Conservation (phyloP, 768 basidiomycete species). For the Tremella fuciformis region DNA sequence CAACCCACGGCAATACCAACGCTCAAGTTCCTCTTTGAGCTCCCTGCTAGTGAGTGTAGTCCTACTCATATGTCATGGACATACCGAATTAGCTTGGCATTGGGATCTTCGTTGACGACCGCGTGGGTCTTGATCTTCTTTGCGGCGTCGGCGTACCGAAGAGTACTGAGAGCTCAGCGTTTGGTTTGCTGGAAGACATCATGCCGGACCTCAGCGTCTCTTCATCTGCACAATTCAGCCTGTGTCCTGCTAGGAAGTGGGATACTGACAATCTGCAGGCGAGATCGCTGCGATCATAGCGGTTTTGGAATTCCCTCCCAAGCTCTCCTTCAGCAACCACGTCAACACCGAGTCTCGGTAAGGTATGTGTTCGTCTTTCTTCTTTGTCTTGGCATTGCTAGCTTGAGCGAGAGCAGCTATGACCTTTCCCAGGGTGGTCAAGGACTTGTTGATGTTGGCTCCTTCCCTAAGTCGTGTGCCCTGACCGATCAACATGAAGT, state of each 20-base stretch:
- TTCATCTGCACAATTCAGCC: slow-evolving; percentile 45
- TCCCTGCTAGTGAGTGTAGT: slow-evolving; percentile 54
- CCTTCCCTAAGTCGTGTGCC: slow-evolving; percentile 95
- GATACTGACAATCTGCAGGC: slow-evolving; percentile 14
- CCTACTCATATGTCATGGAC: not conserved
- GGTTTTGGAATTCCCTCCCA: slow-evolving; percentile 73
- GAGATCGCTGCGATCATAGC: slow-evolving; percentile 99
- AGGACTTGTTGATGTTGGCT: slow-evolving; percentile 96
- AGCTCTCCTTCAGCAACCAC: slow-evolving; percentile 95
- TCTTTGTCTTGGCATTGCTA: slow-evolving; percentile 62
- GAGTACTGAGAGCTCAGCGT: slow-evolving; percentile 68
- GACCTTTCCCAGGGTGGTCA: slow-evolving; percentile 96
- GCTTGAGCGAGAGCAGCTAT: slow-evolving; percentile 80
- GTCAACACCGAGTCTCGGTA: slow-evolving; percentile 98
- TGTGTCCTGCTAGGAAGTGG: not conserved
- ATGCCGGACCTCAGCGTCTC: not conserved
- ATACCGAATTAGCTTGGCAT: slow-evolving; percentile 87
- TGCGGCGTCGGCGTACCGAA: slow-evolving; percentile 94
- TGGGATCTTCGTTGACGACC: slow-evolving; percentile 98
- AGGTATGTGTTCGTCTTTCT: slow-evolving; percentile 86
- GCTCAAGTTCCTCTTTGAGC: slow-evolving; percentile 95
- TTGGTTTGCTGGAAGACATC: not conserved
- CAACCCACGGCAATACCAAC: slow-evolving; percentile 14
- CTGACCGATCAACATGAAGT: slow-evolving; percentile 12
- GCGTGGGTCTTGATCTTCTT: slow-evolving; percentile 99